phyloP scores from a whole-genome alignment of 2,329 filamentous ascomycete species.

The Fusarium euwallaceae region DNA sequence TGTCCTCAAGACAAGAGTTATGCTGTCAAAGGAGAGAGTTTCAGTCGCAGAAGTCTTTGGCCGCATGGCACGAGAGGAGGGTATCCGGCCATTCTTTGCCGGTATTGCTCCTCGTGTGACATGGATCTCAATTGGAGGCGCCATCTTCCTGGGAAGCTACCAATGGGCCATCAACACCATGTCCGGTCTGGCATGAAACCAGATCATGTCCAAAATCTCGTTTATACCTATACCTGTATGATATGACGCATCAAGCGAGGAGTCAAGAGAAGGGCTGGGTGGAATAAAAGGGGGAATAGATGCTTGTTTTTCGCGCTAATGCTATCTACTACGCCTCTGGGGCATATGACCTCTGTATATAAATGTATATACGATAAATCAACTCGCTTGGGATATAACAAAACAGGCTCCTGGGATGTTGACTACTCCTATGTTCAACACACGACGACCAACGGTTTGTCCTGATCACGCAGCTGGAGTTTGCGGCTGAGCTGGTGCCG shows the following conservation, averaged over 20 bases:
- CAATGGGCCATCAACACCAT: slow-evolving; percentile 87
- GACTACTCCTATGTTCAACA: slow-evolving; percentile 8
- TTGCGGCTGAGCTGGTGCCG: neutral
- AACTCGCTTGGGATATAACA: slow-evolving; percentile 29
- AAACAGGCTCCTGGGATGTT: neutral
- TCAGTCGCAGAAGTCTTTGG: slow-evolving; percentile 71
- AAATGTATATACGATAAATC: slow-evolving; percentile 41
- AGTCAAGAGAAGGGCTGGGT: slow-evolving; percentile 23
- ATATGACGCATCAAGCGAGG: slow-evolving; percentile 30
- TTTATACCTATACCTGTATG: slow-evolving; percentile 28
- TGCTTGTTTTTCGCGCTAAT: slow-evolving; percentile 41
- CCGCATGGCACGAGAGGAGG: slow-evolving; percentile 74
- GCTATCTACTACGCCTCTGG: slow-evolving; percentile 42
- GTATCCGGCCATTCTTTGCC: slow-evolving; percentile 78
- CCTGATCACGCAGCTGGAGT: slow-evolving; percentile 20
- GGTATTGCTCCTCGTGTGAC: slow-evolving; percentile 85
- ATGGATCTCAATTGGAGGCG: slow-evolving; percentile 95
- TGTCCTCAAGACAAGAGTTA: slow-evolving; percentile 96
- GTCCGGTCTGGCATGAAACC: slow-evolving; percentile 43
- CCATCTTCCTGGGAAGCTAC: slow-evolving; percentile 94
- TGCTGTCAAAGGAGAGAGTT: slow-evolving; percentile 82
- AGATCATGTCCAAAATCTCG: slow-evolving; percentile 10
- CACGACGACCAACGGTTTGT: neutral
- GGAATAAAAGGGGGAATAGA: slow-evolving; percentile 11
- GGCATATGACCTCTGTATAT: slow-evolving; percentile 43